phyloP scores from a whole-genome alignment of 371 early-diverging fungal species.

The Zychaea mexicana region DNA sequence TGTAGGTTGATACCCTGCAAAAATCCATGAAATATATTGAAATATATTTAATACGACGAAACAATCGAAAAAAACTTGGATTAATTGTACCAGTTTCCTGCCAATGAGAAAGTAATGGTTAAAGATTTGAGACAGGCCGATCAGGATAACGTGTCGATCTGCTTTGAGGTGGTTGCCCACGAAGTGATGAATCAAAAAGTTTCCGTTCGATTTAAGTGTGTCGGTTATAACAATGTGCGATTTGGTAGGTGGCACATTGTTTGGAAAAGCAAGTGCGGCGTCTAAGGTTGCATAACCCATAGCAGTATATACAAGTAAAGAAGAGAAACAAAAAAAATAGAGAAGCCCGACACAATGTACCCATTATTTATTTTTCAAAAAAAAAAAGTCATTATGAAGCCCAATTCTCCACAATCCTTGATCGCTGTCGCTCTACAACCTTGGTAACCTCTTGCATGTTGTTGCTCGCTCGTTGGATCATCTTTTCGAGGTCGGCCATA shows the following conservation, averaged over 20 bases:
- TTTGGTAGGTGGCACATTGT: constrained; percentile 49
- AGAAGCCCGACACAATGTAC: constrained; percentile 7
- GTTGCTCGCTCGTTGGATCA: constrained; percentile 39
- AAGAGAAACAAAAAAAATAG: background rate
- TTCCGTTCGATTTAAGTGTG: constrained; percentile 64
- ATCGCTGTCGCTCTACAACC: constrained; percentile 31
- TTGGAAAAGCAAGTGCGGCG: constrained; percentile 49
- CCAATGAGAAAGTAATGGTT: constrained; percentile 69
- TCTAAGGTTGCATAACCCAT: constrained; percentile 61
- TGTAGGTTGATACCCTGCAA: constrained; percentile 66
- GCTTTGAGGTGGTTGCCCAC: constrained; percentile 65
- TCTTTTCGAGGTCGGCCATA: constrained; percentile 36
- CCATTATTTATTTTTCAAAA: background rate
- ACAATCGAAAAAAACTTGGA: background rate
- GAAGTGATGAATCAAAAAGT: constrained; percentile 75
- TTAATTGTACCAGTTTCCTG: constrained; percentile 66
- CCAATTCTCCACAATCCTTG: constrained; percentile 22
- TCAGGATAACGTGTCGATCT: constrained; percentile 58
- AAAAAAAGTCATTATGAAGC: background rate
- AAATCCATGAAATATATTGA: background rate
- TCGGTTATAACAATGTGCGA: constrained; percentile 65
- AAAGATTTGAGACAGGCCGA: constrained; percentile 68
- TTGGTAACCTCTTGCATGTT: constrained; percentile 40
- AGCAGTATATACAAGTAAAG: background rate
- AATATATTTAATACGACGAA: background rate